Evolutionary conservation across 148 eudicot species (phyloP).

Genomic region (Arctostaphylos glauca): DNA sequence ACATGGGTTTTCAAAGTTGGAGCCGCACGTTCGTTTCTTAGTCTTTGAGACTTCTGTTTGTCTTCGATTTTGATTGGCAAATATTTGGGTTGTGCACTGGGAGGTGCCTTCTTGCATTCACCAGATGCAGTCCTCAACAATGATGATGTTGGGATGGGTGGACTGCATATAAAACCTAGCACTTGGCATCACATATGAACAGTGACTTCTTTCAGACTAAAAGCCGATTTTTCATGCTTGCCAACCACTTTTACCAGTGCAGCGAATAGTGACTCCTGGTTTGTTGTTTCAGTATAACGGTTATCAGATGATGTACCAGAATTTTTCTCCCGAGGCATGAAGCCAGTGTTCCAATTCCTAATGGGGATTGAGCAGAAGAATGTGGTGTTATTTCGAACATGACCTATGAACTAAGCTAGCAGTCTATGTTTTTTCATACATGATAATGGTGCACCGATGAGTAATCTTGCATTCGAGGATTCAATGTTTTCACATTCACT

Average conservation of each 20-base stretch:
- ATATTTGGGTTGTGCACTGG: not conserved
- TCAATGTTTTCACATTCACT: not conserved
- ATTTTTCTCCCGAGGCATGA: not conserved
- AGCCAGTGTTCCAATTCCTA: not conserved
- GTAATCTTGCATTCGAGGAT: not conserved
- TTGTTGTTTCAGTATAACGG: not conserved
- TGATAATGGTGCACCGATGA: not conserved
- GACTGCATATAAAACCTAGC: not conserved
- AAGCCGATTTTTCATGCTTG: not conserved
- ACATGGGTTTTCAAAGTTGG: not conserved
- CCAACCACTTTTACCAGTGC: not conserved
- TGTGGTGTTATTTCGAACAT: not conserved
- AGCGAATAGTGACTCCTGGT: not conserved
- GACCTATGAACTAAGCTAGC: not conserved
- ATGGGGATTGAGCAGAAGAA: not conserved
- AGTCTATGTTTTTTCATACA: not conserved
- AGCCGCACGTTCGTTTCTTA: not conserved
- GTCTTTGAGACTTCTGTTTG: not conserved
- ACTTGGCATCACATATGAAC: not conserved
- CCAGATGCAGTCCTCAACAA: not conserved
- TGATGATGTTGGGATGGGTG: not conserved
- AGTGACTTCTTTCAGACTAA: not conserved
- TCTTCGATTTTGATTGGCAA: not conserved
- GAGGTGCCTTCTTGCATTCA: not conserved
- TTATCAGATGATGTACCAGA: not conserved